phyloP scores from a whole-genome alignment of 768 basidiomycete species.

The Calocera viscosa region DNA sequence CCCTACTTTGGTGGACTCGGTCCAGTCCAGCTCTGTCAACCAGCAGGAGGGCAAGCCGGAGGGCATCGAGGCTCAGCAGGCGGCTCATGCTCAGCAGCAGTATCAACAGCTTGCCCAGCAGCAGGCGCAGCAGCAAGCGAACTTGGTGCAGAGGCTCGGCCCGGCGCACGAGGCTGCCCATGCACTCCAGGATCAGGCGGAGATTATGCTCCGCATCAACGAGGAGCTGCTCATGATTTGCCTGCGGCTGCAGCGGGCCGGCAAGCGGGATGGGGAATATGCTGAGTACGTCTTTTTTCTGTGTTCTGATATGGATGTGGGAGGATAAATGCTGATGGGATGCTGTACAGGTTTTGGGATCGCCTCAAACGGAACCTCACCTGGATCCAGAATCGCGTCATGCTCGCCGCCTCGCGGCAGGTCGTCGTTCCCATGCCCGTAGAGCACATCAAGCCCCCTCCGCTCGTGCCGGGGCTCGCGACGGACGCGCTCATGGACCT shows the following conservation, averaged over 20 bases:
- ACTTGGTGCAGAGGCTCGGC: background rate
- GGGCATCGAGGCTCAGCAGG: background rate
- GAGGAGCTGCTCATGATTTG: slow-evolving; percentile 5
- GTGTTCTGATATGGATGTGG: background rate
- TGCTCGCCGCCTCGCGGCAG: background rate
- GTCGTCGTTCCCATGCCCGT: background rate
- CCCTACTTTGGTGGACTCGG: background rate
- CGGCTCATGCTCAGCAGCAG: background rate
- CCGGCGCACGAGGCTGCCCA: background rate
- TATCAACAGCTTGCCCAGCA: background rate
- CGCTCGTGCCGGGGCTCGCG: background rate
- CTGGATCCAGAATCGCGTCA: slow-evolving; percentile 4
- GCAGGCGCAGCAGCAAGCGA: background rate
- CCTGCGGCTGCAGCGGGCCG: background rate
- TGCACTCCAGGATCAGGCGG: background rate
- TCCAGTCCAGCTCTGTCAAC: background rate
- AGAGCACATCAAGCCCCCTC: background rate
- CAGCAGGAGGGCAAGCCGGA: background rate
- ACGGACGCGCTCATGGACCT: background rate
- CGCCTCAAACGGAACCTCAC: background rate
- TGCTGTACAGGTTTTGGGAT: slow-evolving; percentile 3
- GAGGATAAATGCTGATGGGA: background rate
- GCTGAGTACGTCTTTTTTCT: background rate
- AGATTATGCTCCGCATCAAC: background rate
- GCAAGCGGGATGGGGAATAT: background rate